These are phyloP conservation scores for Benincasa hispida DNA, from an alignment of 306 rosid species.

Conservation along the genomic window DNA sequence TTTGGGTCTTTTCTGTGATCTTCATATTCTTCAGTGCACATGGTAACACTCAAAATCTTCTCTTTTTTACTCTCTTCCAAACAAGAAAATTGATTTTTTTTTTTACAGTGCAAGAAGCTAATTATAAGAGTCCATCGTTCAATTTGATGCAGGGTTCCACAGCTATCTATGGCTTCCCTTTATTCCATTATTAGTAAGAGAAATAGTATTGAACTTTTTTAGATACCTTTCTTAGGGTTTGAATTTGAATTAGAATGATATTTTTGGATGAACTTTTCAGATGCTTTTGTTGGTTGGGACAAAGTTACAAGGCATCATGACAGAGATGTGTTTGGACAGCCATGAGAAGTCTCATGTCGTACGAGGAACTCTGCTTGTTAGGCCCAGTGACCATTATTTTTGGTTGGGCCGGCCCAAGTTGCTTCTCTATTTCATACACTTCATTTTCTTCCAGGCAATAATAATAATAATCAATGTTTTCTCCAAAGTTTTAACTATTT, in stretches of 20 bases:
- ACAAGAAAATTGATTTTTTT: background rate
- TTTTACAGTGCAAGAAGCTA: no score
- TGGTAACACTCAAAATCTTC: slow-evolving; percentile 18
- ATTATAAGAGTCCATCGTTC: background rate
- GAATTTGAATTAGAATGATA: background rate
- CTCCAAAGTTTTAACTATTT: background rate
- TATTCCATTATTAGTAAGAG: slow-evolving; percentile 43
- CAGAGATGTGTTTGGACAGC: slow-evolving; percentile 39
- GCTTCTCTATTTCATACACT: slow-evolving; percentile 41
- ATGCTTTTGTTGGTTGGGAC: slow-evolving; percentile 48
- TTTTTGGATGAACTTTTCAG: slow-evolving; percentile 7
- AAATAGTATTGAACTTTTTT: background rate
- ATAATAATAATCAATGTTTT: no score
- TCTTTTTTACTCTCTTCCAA: background rate
- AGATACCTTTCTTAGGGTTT: no score
- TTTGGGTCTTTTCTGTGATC: slow-evolving; percentile 33
- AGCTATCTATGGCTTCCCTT: slow-evolving; percentile 44
- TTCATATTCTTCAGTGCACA: slow-evolving; percentile 40
- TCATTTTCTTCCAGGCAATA: slow-evolving; percentile 38
- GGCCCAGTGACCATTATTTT: slow-evolving; percentile 40
- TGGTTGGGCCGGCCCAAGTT: slow-evolving; percentile 41
- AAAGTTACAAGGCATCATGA: slow-evolving; percentile 46
- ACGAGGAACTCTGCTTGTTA: slow-evolving; percentile 44
- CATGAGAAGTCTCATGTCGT: slow-evolving; percentile 36
- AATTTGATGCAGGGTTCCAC: slow-evolving; percentile 25